Evolutionary conservation across 2,329 filamentous ascomycete species (phyloP), one percentile per base, ranked within the genome.

Genomic region (Salinomyces thailandicus): DNA sequence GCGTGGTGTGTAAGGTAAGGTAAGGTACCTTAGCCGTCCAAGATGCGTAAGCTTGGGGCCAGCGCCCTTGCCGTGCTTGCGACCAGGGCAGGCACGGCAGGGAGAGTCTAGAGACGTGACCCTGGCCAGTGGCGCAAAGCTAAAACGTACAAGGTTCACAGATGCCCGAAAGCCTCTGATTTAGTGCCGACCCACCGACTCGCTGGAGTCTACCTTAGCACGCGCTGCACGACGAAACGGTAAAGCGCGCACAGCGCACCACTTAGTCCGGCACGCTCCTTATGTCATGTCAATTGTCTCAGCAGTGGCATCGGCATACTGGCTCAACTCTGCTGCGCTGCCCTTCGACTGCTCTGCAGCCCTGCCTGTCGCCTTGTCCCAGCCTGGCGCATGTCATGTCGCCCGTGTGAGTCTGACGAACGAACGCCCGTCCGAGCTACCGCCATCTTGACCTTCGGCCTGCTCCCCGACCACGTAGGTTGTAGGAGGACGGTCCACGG

Each of bases 401-500:
- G 34, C 31, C 24, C 19, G 35, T 28, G 36, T 39, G 42, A 39
- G 36, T 33, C 40, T 42, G 37, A 39, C 27, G 37, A 42, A 39
- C 42, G 39, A 39, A 34, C 39, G 37, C 43, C 41, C 43, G 37
- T n/a, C n/a, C n/a, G n/a, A n/a, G 35, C 35, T 37, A 32, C 20
- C 33, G 27, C 18, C 28, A 16, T 16, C 15, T 20, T 30, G 24
- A 29, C 20, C 24, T 37, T 34, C 38, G 24, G 39, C 30, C 37
- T 31, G 38, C 43, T 47, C 45, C 47, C 43, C 44, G 39, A 44
- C 11, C 27, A 43, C 35, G 40, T 33, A 38, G 36, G 28, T 37
- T n/a, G n/a, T n/a, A n/a, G n/a, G 36, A 38, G 35, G 28, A 14
- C 28, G 32, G 42, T 18, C 7, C 16, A 19, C 17, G 31, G 14